Evolutionary conservation across 2,329 filamentous ascomycete species (phyloP).

Genomic region (Trichoderma sp.): DNA sequence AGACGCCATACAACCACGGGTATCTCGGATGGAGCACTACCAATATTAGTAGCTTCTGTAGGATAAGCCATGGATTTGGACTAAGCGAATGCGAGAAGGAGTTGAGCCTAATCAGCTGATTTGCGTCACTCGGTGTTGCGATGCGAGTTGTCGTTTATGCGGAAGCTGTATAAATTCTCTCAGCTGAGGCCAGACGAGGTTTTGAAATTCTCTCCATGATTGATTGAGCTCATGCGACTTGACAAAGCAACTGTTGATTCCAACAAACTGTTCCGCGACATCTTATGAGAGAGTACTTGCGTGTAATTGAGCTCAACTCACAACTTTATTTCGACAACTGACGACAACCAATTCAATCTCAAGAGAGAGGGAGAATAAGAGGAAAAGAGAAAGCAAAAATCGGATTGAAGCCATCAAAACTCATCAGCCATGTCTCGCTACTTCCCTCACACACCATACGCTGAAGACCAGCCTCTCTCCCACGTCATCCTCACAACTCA

Average conservation of each 20-base stretch:
- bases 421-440: slow-evolving; percentile 49
- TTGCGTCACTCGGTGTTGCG: neutral
- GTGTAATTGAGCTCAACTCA: neutral
- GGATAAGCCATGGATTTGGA: neutral
- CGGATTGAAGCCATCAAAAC: neutral
- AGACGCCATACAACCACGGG: neutral
- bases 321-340: neutral
- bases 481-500: slow-evolving; percentile 57
- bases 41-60: neutral
- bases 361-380: neutral
- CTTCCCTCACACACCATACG: slow-evolving; percentile 54
- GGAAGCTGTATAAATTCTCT: neutral
- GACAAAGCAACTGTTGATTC: accelerated
- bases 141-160: neutral
- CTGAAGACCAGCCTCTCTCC: slow-evolving; percentile 59
- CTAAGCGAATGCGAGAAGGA: neutral
- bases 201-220: neutral
- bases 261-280: neutral
- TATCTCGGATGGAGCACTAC: neutral
- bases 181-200: neutral
- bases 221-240: neutral
- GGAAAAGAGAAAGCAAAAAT: neutral
- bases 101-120: slow-evolving; percentile 8
- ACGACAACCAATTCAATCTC: neutral
- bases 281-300: neutral